Conservation (phyloP, 305 asterid genomes). For the Solanum hybrid region DNA sequence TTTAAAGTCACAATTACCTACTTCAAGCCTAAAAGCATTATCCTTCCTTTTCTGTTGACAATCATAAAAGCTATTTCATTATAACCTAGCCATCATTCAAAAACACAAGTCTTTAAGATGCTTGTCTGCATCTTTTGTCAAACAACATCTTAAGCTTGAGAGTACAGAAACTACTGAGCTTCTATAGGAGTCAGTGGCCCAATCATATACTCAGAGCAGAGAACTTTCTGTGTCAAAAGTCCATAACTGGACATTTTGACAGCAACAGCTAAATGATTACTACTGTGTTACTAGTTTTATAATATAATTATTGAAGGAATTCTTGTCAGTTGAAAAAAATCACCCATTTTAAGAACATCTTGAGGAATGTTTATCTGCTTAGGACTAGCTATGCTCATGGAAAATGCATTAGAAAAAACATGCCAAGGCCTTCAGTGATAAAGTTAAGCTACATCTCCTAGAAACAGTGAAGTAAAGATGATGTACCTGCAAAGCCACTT, state of each 20-base stretch:
- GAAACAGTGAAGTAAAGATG: neutral
- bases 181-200: neutral
- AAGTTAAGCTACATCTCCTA: neutral
- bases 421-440: neutral
- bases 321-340: neutral
- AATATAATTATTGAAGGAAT: neutral
- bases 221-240: neutral
- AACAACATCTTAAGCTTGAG: neutral
- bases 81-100: neutral
- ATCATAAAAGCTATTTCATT: neutral
- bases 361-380: neutral
- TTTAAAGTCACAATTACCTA: neutral
- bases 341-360: neutral
- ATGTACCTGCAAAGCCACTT: conserved; percentile 80
- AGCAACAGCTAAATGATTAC: neutral
- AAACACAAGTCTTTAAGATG: neutral
- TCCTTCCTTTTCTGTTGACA: neutral
- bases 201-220: neutral
- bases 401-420: neutral
- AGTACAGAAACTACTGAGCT: neutral
- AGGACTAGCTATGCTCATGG: neutral
- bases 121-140: neutral
- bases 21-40: neutral
- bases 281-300: neutral
- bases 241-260: neutral